Evolutionary conservation across 1,284 basidiomycete species (phyloP).

Genomic region (Ceratobasidium theobromae): DNA sequence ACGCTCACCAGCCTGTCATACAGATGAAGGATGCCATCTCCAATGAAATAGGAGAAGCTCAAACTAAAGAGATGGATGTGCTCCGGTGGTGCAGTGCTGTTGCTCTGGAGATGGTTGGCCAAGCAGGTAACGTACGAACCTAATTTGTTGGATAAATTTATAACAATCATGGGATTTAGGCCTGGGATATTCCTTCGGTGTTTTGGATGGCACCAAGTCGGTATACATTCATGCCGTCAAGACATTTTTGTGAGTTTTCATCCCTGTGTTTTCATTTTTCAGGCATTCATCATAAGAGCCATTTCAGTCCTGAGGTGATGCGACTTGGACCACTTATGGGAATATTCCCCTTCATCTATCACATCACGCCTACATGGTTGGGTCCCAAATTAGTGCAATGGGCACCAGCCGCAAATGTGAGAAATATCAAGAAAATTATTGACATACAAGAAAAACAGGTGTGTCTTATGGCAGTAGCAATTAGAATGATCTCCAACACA

Average conservation of each 20-base stretch:
- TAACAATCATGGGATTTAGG: neutral
- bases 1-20: neutral
- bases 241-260: neutral
- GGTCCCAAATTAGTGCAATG: neutral
- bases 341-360: neutral
- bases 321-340: neutral
- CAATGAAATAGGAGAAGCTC: neutral
- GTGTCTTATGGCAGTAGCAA: neutral
- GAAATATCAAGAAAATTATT: neutral
- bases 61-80: neutral
- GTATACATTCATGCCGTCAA: slow-evolving; percentile 1
- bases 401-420: neutral
- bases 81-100: slow-evolving; percentile 1
- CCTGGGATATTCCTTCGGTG: slow-evolving; percentile 4
- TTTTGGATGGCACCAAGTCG: neutral
- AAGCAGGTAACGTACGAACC: neutral
- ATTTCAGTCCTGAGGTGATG: neutral
- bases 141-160: neutral
- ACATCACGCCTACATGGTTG: neutral
- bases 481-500: neutral
- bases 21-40: neutral
- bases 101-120: slow-evolving; percentile 8
- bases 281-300: neutral
- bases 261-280: too few relatives aligned
- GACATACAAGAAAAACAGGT: slow-evolving; percentile 16